Base-by-base conservation (phyloP, 345 rosid species). In the Salix viminalis region DNA sequence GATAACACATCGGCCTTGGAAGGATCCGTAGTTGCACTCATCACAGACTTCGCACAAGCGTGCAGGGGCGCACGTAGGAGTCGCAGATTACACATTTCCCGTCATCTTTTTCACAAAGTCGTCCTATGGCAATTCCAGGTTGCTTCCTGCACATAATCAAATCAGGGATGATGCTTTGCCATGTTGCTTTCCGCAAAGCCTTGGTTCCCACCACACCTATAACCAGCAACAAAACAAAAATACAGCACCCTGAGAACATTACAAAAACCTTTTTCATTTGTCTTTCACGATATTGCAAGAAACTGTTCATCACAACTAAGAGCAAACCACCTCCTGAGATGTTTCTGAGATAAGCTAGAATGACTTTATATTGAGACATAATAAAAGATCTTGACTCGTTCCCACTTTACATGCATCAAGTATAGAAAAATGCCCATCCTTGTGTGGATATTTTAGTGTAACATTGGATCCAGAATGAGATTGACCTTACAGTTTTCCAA, bases 161-260 rank as follows among this genome's bases (percentile, higher is more conserved):
- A 83, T 91, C 96, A 32, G 96, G 96, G 93, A 60, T 91, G 93
- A 82, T 91, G 93, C 88, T 91, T 89, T 15, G 91, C 92, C 94
- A 90, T 90, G 68, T 21, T 58, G 18, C 21, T 44, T 41, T 69
- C 71, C 18, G 7, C 46, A 69, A 68, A 69, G 64, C 64, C 24
- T 13, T n/a, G 4, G 28, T 41, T 39, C 8, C 50, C 19, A 13
- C 1, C 7, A 30, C 32, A 23, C 36, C 68, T 65, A 19, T 37
- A 37, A 68, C 52, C 30, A 42, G 15, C 44, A 39, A 39, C 11
- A 24, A n/a, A 11, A 41, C 10, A 41, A 2, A 41, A 37, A 37
- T 7, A 41, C 44, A 41, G 12, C 46, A 41, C 46, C 2, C 46
- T 41, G 50, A 21, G 30, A 24, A n/a, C 26, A 68, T 9, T 6